Evolutionary conservation across 2,329 filamentous ascomycete species (phyloP), one percentile per base, ranked within the genome.

Genomic region (Sphaerulina musiva): DNA sequence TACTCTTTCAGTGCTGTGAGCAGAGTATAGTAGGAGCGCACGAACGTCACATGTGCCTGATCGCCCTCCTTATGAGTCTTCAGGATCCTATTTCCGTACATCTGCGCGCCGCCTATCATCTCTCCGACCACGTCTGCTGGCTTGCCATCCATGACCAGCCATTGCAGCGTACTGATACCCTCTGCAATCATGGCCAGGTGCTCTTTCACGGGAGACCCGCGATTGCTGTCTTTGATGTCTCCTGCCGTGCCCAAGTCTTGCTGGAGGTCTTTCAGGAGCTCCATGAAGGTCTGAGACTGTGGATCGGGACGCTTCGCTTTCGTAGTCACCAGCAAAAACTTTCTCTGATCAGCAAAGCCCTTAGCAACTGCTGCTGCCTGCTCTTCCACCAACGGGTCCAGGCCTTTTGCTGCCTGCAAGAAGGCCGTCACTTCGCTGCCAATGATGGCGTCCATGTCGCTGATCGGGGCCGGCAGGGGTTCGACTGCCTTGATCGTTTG

Each of bases 71-170:
- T 96, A 72, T 87, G 85, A 64, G 95, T 87, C 74, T 90, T 95
- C 63, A 97, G 76, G 38, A 98, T 88, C 64, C 91, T 84, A 76
- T 98, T 97, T 34, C 93, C 93, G 65, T 89, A 96, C 75, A 95
- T 95, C 70, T 97, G 86, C 40, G 91, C 89, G 48, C 89, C 86
- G 31, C 85, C 84, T 17, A 95, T 78, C 55, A 85, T 85, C 63
- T 95, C 91, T 45, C 85, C 85, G 45, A 97, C 86, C 65, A 91
- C 88, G 67, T 93, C 91, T 60, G 81, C 84, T 2, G 93, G 93
- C 68, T 89, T 90, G 59, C 76, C 80, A 49, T 95, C 87, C 46
- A 93, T 82, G 0, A 86, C 87, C 54, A 97, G 87, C 93, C 93
- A 98, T 34, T 87, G 89, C 55, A 98, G 76, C 39, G 90, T 85